Evolutionary conservation across 805 yeast species (phyloP).

Genomic region (Vanderwaltozyma verrucispora): DNA sequence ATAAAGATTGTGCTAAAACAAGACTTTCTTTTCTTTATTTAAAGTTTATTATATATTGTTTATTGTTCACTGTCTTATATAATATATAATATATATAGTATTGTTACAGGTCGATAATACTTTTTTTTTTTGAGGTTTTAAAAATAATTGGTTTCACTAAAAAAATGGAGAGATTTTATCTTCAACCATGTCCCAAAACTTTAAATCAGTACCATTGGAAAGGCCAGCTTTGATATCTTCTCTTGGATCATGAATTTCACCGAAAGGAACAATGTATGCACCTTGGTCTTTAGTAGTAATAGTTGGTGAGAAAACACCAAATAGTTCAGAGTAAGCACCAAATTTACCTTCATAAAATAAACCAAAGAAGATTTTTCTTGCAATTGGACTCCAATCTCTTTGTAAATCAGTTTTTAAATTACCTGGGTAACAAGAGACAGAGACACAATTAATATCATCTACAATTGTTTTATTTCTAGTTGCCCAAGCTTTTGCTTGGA

Average conservation of each 20-base stretch:
- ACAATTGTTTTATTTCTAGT: constrained; percentile 14
- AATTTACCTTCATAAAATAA: constrained; percentile 13
- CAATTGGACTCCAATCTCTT: constrained; percentile 13
- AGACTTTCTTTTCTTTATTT: too few species aligned
- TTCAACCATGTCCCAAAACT: constrained; percentile 21
- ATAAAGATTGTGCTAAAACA: too few species aligned
- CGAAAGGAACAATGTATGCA: constrained; percentile 30
- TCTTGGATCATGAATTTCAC: constrained; percentile 21
- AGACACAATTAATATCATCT: constrained; percentile 19
- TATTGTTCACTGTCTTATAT: too few species aligned
- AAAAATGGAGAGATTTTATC: constrained; percentile 5
- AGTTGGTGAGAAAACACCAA: constrained; percentile 28
- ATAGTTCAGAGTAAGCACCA: constrained; percentile 32
- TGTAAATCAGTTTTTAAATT: constrained; percentile 22
- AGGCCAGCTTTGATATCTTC: constrained; percentile 17
- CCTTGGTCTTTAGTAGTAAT: constrained; percentile 23
- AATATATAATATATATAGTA: too few species aligned
- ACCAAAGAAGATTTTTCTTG: constrained; percentile 2
- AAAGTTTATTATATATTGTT: too few species aligned
- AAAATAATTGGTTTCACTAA: too few species aligned
- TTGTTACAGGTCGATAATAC: too few species aligned
- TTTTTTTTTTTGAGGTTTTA: too few species aligned
- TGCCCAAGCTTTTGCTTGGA: constrained; percentile 31
- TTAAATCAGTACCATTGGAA: constrained; percentile 21
- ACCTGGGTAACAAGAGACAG: constrained; percentile 30